These are phyloP conservation scores for Monosporascus ibericus DNA, from an alignment of 2,329 filamentous ascomycete genomes.

Conservation along the genomic window DNA sequence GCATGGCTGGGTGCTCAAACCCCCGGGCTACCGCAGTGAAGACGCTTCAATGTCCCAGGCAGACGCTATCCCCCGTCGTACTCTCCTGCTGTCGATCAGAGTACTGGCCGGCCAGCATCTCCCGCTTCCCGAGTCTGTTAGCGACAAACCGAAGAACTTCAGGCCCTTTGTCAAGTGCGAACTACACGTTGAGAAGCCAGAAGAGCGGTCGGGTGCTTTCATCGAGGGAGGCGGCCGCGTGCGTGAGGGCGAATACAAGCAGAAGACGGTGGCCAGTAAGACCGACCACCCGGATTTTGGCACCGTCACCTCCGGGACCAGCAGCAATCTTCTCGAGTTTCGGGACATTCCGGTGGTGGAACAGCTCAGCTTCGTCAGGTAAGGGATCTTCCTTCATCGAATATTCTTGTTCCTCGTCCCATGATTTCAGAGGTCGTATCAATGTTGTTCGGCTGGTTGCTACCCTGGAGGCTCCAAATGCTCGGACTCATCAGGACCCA, in stretches of 20 bases:
- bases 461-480: conserved; percentile 11
- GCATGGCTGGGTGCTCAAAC: conserved; percentile 81
- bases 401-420: conserved; percentile 4
- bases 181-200: conserved; percentile 66
- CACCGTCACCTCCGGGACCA: conserved; percentile 6
- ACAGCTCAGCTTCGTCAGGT: conserved; percentile 69
- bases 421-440: conserved; percentile 3
- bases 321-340: conserved; percentile 52
- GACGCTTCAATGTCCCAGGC: conserved; percentile 35
- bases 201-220: conserved; percentile 27
- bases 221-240: conserved; percentile 38
- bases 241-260: conserved; percentile 54
- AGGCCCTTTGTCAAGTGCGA: conserved; percentile 73
- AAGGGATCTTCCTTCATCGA: conserved; percentile 27
- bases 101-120: conserved; percentile 73
- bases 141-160: conserved; percentile 48
- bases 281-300: conserved; percentile 62
- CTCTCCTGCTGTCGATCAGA: conserved; percentile 63
- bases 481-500: conserved; percentile 8
- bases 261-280: conserved; percentile 47
- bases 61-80: conserved; percentile 41
- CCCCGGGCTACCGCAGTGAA: conserved; percentile 59
- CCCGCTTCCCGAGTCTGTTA: conserved; percentile 46
- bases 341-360: conserved; percentile 54
- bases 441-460: conserved; percentile 7